These are phyloP conservation scores for Scenedesmus sp. DNA, from an alignment of 163 green algal species.

Conservation along the genomic window DNA sequence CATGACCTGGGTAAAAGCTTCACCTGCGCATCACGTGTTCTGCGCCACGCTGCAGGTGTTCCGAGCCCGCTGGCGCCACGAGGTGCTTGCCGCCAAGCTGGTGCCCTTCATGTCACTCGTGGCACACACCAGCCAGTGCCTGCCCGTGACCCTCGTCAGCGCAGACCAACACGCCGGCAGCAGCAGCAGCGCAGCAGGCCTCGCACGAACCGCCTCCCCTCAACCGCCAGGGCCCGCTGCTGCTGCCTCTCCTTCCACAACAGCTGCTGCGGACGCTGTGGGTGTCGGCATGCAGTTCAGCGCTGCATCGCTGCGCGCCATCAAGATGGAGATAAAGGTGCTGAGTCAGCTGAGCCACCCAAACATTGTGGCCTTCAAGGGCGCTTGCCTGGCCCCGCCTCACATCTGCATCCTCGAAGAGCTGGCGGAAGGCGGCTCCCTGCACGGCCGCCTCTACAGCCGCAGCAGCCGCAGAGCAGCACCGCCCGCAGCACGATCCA, in stretches of 20 bases:
- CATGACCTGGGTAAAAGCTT: background rate
- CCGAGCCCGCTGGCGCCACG: conserved; percentile 52
- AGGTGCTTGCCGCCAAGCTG: conserved; percentile 80
- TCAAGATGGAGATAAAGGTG: conserved; percentile 76
- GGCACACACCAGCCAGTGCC: background rate
- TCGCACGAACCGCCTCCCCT: background rate
- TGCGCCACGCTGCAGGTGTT: conserved; percentile 32
- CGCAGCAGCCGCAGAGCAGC: conserved; percentile 42
- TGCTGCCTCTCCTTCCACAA: too few species aligned
- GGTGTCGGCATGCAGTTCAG: conserved; percentile 43
- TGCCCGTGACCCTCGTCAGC: background rate
- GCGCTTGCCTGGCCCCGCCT: conserved; percentile 68
- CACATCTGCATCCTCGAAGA: conserved; percentile 77
- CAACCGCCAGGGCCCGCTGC: background rate
- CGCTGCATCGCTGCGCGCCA: conserved; percentile 45
- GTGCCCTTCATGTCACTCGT: conserved; percentile 71
- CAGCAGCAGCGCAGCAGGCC: background rate
- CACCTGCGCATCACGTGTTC: background rate
- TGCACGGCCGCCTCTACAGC: conserved; percentile 74
- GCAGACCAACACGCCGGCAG: background rate
- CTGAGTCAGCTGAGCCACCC: conserved; percentile 72
- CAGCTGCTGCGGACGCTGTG: background rate
- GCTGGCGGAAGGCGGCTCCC: conserved; percentile 64
- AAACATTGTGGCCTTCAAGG: conserved; percentile 68
- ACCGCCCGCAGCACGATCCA: conserved; percentile 15